phyloP scores from a whole-genome alignment of 768 basidiomycete species.

The Tricholoma terreum region DNA sequence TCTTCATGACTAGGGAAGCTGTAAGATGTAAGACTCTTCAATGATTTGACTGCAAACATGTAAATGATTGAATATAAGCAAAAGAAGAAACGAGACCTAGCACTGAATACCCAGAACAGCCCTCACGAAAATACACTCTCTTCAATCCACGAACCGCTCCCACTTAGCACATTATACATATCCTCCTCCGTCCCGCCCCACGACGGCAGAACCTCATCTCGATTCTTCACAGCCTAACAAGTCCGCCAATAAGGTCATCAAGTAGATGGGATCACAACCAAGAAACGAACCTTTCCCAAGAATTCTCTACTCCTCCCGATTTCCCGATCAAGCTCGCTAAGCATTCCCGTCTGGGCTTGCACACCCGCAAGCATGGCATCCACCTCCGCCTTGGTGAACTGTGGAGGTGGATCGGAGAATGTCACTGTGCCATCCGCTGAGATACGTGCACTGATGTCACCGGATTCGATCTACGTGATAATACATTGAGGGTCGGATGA shows the following conservation, averaged over 20 bases:
- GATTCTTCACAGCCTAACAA: slow-evolving; percentile 18
- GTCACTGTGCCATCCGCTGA: slow-evolving; percentile 69
- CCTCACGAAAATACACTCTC: slow-evolving; percentile 4
- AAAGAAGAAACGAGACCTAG: too few relatives aligned
- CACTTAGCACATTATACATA: slow-evolving; percentile 9
- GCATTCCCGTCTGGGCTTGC: slow-evolving; percentile 51
- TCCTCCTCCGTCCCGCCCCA: slow-evolving; percentile 21
- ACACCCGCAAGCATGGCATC: slow-evolving; percentile 52
- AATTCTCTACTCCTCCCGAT: slow-evolving; percentile 69
- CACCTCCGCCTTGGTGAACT: slow-evolving; percentile 57
- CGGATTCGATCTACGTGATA: slow-evolving; percentile 56
- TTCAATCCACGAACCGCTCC: slow-evolving; percentile 1
- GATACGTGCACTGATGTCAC: slow-evolving; percentile 68
- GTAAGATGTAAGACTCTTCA: too few relatives aligned
- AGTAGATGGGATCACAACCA: not conserved
- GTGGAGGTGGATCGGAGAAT: slow-evolving; percentile 63
- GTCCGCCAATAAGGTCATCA: not conserved
- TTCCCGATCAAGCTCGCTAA: slow-evolving; percentile 51
- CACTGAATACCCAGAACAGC: not conserved
- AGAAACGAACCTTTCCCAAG: slow-evolving; percentile 55
- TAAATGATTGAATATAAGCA: too few relatives aligned
- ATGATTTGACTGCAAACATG: too few relatives aligned
- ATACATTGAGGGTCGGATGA: not conserved
- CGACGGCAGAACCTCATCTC: slow-evolving; percentile 13
- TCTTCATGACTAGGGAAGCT: too few relatives aligned